Base-by-base conservation (phyloP, 129 eudicot genomes). In the Ambrosia trifida region DNA sequence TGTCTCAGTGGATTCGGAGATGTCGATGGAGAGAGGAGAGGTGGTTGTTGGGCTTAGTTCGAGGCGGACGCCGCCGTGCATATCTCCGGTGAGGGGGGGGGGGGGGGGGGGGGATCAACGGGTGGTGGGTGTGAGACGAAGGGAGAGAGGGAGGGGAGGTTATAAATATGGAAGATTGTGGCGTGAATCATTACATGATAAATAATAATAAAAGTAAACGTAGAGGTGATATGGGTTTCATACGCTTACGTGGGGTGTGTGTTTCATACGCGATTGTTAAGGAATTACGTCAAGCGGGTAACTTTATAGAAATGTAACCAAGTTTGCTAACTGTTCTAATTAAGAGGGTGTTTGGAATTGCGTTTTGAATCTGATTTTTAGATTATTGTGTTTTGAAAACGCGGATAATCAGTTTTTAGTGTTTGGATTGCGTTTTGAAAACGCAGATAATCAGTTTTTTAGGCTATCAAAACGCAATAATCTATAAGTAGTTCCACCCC, bases 1-100 rank as follows among this genome's bases (percentile, higher is more conserved):
- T 78, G 75, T 83, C 83, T 87, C 90, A 16, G 98, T 68, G 5
- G 98, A 87, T 64, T 93, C 98, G n/a, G 81, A 66, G 18, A 72
- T 77, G 84, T 86, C 95, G 79, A 92, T 83, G 1, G 98, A 83
- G 14, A 92, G 85, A 0, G 96, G 98, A 0, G 98, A 86, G 58
- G 32, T 58, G 76, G 84, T 78, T 70, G 91, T 68, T 0, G 96
- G 78, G 4, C 86, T 81, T 2, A 93, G 70, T 53, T 93, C 98
- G 45, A 93, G 91, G 70, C 91, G 83, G 72, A 85, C 87, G 47
- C 95, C 89, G 52, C 86, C 87, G 62, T 87, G 87, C 95, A 85
- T 89, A 49, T 4, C 20, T 36, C 64, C 63, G 70, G 73, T 12
- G 13, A 18, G 54, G 13, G 40, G 30, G 3, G 13, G 44, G 18